Conservation (phyloP, 2,329 filamentous ascomycete genomes). For the Hypoxylon sp. region DNA sequence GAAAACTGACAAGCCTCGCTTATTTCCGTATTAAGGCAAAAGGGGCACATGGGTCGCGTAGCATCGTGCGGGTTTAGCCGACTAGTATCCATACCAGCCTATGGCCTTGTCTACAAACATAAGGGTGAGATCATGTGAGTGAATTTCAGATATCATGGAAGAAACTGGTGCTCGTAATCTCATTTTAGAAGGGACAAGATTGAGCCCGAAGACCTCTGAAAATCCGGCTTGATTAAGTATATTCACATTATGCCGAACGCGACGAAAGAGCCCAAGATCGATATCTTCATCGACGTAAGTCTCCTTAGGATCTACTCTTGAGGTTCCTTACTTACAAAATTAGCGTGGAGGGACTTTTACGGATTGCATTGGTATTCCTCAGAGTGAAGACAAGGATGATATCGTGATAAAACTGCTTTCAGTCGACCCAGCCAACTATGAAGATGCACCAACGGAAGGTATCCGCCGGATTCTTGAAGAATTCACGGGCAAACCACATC, state of each 20-base stretch:
- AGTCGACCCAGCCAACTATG: conserved; percentile 77
- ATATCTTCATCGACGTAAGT: conserved; percentile 43
- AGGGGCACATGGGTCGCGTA: conserved; percentile 8
- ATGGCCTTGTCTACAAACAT: conserved; percentile 7
- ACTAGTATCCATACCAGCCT: conserved; percentile 2
- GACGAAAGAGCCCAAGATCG: conserved; percentile 34
- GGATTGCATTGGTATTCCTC: conserved; percentile 61
- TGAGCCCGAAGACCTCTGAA: not conserved
- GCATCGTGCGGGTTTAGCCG: conserved; percentile 11
- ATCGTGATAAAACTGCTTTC: conserved; percentile 81
- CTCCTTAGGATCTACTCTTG: not conserved
- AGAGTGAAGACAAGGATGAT: conserved; percentile 74
- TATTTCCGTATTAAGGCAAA: conserved; percentile 2
- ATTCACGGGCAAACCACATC: conserved; percentile 71
- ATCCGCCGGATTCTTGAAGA: conserved; percentile 75
- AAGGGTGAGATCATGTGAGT: not conserved
- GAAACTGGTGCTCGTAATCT: conserved; percentile 4
- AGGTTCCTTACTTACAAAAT: conserved; percentile 10
- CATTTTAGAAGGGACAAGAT: not conserved
- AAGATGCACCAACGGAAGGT: conserved; percentile 79
- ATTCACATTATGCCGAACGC: conserved; percentile 24
- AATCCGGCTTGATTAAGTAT: not conserved
- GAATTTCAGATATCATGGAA: not conserved
- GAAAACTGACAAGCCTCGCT: not conserved
- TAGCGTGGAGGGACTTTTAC: conserved; percentile 46